A percentile compares a stretch with the other conserved stretches of the same genome.
Evolutionary conservation across 768 basidiomycete species (phyloP).

Genomic region (Rhizopogon vinicolor): DNA sequence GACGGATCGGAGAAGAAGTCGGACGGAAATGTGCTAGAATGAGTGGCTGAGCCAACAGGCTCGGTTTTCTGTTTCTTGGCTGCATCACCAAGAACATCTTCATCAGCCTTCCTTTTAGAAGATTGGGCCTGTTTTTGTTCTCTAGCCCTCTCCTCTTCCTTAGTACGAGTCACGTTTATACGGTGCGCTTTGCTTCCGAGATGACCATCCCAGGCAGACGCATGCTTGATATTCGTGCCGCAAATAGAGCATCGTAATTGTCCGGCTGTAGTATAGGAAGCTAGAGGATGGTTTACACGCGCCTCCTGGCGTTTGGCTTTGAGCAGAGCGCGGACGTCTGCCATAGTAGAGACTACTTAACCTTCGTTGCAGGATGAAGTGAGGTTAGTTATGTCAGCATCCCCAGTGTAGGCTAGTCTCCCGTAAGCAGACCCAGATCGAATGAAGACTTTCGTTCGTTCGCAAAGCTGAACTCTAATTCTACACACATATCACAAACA

Average conservation of each 20-base stretch:
- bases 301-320: slow-evolving; percentile 80
- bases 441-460: too few species aligned
- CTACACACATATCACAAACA: too few species aligned
- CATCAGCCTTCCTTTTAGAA: slow-evolving; percentile 29
- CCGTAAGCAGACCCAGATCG: too few species aligned
- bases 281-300: slow-evolving; percentile 68
- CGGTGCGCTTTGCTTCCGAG: slow-evolving; percentile 78
- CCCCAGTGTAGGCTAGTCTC: too few species aligned
- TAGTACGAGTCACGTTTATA: slow-evolving; percentile 54
- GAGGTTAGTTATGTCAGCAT: too few species aligned
- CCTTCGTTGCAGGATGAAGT: neutral
- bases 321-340: slow-evolving; percentile 78
- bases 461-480: too few species aligned
- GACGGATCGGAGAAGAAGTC: slow-evolving; percentile 84
- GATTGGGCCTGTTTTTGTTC: slow-evolving; percentile 32
- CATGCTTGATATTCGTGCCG: slow-evolving; percentile 59
- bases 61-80: slow-evolving; percentile 27
- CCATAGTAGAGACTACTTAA: slow-evolving; percentile 37
- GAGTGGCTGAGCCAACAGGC: slow-evolving; percentile 4
- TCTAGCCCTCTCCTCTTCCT: slow-evolving; percentile 46
- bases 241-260: slow-evolving; percentile 71
- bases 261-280: slow-evolving; percentile 60
- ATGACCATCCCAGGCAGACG: slow-evolving; percentile 86
- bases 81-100: slow-evolving; percentile 24
- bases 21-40: slow-evolving; percentile 40